A percentile compares a stretch with the other conserved stretches of the same genome.
Conservation (phyloP, 331 rosid species). For the Spiraea crenata region DNA sequence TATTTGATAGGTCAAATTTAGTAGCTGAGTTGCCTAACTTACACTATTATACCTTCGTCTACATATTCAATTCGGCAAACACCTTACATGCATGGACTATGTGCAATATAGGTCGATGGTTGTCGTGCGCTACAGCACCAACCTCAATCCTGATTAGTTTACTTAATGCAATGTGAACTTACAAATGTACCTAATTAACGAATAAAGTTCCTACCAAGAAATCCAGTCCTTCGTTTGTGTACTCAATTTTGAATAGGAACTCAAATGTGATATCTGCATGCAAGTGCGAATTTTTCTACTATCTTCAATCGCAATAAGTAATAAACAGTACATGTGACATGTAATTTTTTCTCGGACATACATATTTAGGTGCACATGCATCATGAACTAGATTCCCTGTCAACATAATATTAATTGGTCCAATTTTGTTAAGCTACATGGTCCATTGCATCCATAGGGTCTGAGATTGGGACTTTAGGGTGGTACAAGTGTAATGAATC, state of each 20-base stretch:
- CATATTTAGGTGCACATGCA: too few species aligned
- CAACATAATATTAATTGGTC: background rate
- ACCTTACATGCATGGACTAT: background rate
- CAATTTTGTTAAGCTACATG: conserved; percentile 11
- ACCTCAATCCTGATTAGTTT: too few species aligned
- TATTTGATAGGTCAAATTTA: background rate
- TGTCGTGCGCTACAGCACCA: background rate
- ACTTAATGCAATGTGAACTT: background rate
- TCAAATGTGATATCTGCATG: too few species aligned
- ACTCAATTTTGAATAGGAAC: too few species aligned
- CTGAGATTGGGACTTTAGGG: background rate
- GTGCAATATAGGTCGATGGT: background rate
- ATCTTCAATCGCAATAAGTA: too few species aligned
- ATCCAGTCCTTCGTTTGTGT: too few species aligned
- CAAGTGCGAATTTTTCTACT: too few species aligned
- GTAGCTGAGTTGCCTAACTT: background rate
- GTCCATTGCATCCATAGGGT: conserved; percentile 20
- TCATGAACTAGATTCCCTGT: background rate
- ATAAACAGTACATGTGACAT: too few species aligned
- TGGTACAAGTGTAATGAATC: background rate
- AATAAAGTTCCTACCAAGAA: too few species aligned
- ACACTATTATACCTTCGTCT: background rate
- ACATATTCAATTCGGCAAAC: background rate
- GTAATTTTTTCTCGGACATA: too few species aligned
- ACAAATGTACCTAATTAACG: too few species aligned